These are phyloP conservation scores for Myxozyma sirexii DNA, from an alignment of 805 yeast genomes.

Conservation along the genomic window DNA sequence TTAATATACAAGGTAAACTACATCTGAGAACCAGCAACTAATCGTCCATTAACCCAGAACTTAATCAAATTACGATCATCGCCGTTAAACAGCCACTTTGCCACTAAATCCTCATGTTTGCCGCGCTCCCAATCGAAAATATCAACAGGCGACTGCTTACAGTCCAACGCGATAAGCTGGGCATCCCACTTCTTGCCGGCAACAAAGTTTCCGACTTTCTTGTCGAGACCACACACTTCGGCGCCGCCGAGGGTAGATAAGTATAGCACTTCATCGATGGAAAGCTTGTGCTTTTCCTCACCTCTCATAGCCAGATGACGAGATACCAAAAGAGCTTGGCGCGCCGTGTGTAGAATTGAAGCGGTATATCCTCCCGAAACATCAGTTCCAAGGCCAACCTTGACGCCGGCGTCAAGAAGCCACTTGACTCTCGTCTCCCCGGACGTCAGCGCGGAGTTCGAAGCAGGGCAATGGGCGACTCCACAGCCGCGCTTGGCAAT, in stretches of 20 bases:
- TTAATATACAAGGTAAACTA: no score
- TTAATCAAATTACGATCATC: slow-evolving; percentile 84
- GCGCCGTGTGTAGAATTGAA: slow-evolving; percentile 63
- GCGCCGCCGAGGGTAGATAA: slow-evolving; percentile 94
- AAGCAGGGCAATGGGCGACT: slow-evolving; percentile 89
- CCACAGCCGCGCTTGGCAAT: slow-evolving; percentile 63
- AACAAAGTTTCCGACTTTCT: slow-evolving; percentile 67
- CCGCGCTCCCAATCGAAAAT: slow-evolving; percentile 62
- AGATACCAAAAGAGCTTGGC: slow-evolving; percentile 72
- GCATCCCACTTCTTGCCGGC: slow-evolving; percentile 83
- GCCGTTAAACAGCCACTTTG: slow-evolving; percentile 91
- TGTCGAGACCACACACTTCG: slow-evolving; percentile 60
- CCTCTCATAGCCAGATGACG: slow-evolving; percentile 66
- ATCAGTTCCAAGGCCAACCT: slow-evolving; percentile 82
- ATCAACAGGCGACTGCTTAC: slow-evolving; percentile 62
- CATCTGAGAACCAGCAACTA: slow-evolving; percentile 49
- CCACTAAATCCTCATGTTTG: slow-evolving; percentile 60
- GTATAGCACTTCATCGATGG: slow-evolving; percentile 71
- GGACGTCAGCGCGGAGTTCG: slow-evolving; percentile 82
- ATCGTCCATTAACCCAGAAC: slow-evolving; percentile 83
- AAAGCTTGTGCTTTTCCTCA: slow-evolving; percentile 53
- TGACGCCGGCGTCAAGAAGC: slow-evolving; percentile 63
- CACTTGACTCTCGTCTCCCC: slow-evolving; percentile 86
- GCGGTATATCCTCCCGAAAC: slow-evolving; percentile 77
- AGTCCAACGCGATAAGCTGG: slow-evolving; percentile 68